Evolutionary conservation across 1,284 basidiomycete genomes (phyloP), one percentile per base, ranked within the genome.

Genomic region (Wallemia ichthyophaga): DNA sequence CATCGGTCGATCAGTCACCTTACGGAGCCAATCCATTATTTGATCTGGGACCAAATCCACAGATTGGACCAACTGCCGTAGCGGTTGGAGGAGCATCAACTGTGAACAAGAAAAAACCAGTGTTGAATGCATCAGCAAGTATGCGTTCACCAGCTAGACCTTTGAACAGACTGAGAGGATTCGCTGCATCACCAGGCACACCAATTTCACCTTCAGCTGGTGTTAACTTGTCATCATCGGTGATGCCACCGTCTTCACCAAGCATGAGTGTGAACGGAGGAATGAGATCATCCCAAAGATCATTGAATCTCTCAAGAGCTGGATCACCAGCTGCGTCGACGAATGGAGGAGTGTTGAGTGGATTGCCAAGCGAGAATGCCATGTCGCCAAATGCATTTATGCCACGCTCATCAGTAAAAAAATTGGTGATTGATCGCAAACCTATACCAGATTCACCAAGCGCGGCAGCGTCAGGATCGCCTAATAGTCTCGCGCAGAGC

Each of bases 1-100:
- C 86, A 0, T 88, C 86, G 11, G 85, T 96, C 66, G 82, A 83
- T 57, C 81, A 88, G 67, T 75, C 76, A 65, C 89, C 92, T 0
- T 89, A 96, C 67, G 84, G 83, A 53, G 76, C 79, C 61, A 88
- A 85, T 66, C 72, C 72, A 19, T 68, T 78, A 48, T 76, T 78
- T 63, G 66, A 68, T 57, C 58, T 63, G 7, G 37, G 59, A 58
- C 65, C 58, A 58, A 65, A 61, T 63, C 66, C 17, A 62, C 63
- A 25, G 66, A 64, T 58, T 64, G 65, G 25, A 62, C 66, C n/a
- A 68, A 68, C 62, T 64, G 64, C 15, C 67, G 66, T 59, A 66
- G 67, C 37, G n/a, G 59, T 67, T 66, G 61, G 65, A 70, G 56
- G 61, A 61, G 28, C 60, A 64, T 5, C 59, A 57, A 25, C 62